phyloP scores from a whole-genome alignment of 352 stramenopile species.

The Blastocystis sp. region DNA sequence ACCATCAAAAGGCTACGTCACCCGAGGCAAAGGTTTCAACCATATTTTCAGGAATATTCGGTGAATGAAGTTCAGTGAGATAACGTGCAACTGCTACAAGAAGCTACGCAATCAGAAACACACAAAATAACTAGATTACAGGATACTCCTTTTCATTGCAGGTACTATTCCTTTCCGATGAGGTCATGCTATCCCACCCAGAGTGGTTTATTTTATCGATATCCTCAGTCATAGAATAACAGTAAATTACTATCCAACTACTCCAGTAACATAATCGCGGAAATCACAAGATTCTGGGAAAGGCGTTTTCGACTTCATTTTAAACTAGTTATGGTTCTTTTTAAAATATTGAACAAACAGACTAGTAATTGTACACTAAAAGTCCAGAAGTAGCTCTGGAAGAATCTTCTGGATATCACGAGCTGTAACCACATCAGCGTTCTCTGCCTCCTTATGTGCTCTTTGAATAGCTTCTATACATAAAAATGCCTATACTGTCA shows the following conservation, averaged over 20 bases:
- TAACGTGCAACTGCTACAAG: not conserved
- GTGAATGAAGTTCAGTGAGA: not conserved
- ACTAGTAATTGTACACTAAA: not conserved
- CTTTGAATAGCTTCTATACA: conserved; percentile 20
- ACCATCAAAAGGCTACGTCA: not conserved
- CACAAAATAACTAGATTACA: not conserved
- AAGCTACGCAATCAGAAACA: not conserved
- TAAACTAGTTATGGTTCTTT: not conserved
- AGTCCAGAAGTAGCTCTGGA: conserved; percentile 43
- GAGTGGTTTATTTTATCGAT: not conserved
- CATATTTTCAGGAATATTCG: not conserved
- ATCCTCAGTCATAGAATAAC: not conserved
- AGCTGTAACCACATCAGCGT: not conserved
- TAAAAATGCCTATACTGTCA: not conserved
- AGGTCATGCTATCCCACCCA: not conserved
- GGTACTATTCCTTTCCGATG: not conserved
- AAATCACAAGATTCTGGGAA: too few species aligned
- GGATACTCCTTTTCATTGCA: not conserved
- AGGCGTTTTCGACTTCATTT: too few species aligned
- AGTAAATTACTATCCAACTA: not conserved
- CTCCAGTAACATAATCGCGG: too few species aligned
- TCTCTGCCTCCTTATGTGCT: conserved; percentile 6
- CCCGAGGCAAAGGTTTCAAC: conserved; percentile 12
- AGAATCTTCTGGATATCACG: conserved; percentile 23
- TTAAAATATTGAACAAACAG: not conserved